phyloP scores from a whole-genome alignment of 495 filamentous ascomycete genomes.

The Penicillium egyptiacum region DNA sequence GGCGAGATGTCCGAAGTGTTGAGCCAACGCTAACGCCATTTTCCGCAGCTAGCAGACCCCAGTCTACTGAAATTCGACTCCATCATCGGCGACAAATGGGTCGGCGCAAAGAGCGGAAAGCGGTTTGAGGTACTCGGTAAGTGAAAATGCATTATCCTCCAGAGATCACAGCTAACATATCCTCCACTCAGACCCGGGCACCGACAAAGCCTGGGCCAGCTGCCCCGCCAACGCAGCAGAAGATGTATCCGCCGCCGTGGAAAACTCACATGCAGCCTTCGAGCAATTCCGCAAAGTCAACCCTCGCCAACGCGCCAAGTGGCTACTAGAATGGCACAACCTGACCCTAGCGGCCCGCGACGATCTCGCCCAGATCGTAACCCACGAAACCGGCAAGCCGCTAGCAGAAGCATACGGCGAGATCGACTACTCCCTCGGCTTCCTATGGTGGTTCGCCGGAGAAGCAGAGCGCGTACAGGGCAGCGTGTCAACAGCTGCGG shows the following conservation, averaged over 20 bases:
- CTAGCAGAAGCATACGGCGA: constrained; percentile 58
- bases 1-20: constrained; percentile 20
- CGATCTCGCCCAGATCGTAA: constrained; percentile 59
- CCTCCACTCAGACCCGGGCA: constrained; percentile 58
- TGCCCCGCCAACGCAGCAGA: constrained; percentile 59
- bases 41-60: constrained; percentile 54
- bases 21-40: neutral
- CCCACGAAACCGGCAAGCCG: constrained; percentile 66
- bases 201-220: constrained; percentile 61
- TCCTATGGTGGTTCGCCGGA: constrained; percentile 65
- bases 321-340: constrained; percentile 59
- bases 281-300: constrained; percentile 59
- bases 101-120: constrained; percentile 59
- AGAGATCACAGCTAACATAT: constrained; percentile 11
- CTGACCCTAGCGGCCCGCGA: constrained; percentile 51
- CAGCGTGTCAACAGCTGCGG: constrained; percentile 52
- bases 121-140: constrained; percentile 66
- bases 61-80: constrained; percentile 59
- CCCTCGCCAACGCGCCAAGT: constrained; percentile 60
- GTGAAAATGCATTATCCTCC: constrained; percentile 5
- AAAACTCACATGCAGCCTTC: constrained; percentile 61
- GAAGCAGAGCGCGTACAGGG: constrained; percentile 72
- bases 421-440: constrained; percentile 59
- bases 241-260: constrained; percentile 62
- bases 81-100: constrained; percentile 62